Evolutionary conservation across 1,139 yeast genomes (phyloP).

Genomic region (Suhomyces ambrosiae): DNA sequence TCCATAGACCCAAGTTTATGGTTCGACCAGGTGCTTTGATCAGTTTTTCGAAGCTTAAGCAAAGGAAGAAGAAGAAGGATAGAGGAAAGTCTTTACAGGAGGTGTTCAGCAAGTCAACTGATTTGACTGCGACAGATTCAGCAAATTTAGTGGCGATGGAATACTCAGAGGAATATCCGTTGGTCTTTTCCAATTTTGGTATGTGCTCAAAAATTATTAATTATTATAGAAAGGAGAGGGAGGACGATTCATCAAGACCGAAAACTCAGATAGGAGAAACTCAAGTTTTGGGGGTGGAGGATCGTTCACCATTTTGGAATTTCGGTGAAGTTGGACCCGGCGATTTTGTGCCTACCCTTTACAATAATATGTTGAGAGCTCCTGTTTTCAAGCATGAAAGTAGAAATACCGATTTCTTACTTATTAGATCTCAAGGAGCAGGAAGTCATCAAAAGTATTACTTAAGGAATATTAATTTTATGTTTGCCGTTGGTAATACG

Average conservation of each 20-base stretch:
- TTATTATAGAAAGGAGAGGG: conserved; percentile 82
- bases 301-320: conserved; percentile 97
- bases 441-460: conserved; percentile 56
- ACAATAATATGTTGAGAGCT: conserved; percentile 89
- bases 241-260: conserved; percentile 85
- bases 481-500: conserved; percentile 89
- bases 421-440: conserved; percentile 81
- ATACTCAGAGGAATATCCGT: conserved; percentile 88
- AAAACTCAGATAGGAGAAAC: conserved; percentile 92
- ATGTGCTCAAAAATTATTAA: conserved; percentile 95
- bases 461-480: conserved; percentile 66
- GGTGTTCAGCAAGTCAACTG: conserved; percentile 68
- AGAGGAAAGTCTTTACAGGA: conserved; percentile 80
- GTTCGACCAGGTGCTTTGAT: conserved; percentile 79
- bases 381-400: conserved; percentile 90
- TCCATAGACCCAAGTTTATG: conserved; percentile 77
- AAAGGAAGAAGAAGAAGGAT: conserved; percentile 88
- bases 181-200: conserved; percentile 83
- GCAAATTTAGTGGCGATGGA: conserved; percentile 80
- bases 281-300: conserved; percentile 91
- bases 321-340: conserved; percentile 97
- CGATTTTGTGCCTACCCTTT: conserved; percentile 87
- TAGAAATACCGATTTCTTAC: conserved; percentile 74
- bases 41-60: conserved; percentile 72
- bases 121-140: conserved; percentile 82